Base-by-base conservation (phyloP, 495 filamentous ascomycete species). In the Aspergillus diversus region DNA sequence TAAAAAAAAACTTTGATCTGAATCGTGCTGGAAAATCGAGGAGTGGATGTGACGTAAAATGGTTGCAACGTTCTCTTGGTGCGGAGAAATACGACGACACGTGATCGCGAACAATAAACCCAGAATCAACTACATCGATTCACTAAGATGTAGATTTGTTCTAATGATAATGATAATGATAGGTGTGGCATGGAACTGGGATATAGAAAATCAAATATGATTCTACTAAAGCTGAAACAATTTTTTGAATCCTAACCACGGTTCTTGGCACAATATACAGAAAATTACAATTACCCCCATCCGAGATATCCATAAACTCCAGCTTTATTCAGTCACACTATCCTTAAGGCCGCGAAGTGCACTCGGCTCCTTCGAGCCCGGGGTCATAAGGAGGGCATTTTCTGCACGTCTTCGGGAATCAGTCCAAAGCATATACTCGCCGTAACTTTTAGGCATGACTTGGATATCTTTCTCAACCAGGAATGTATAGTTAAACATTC, bases 401-500 rank as follows among this genome's bases (percentile, higher is more conserved):
- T 74, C 72, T 12, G 84, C 86, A 31, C 89, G 77, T 63, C 90
- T 74, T 58, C 90, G 69, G 8, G 89, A 89, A 77, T 93, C 90
- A 21, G 90, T 78, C 79, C 88, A 93, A 71, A 90, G 83, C 90
- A 92, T 92, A 66, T 87, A 92, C 72, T 93, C 88, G 12, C 82
- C 79, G 68, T 92, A 93, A 1, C 82, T 87, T 69, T 87, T 79
- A 21, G 92, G 92, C 80, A 93, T 86, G 33, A 94, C 86, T 66
- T 88, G 82, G 34, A 94, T 77, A 69, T 90, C 83, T 70, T 82
- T 87, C 46, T 87, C 84, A 21, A 94, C 91, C 35, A 86, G 78
- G 73, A 94, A 94, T 0, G 91, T 94, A 69, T 96, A 94, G 63
- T 93, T 91, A 71, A 96, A 94, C 69, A 89, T 86, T 2, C 92